A percentile compares a stretch with the other conserved stretches of the same genome.
Evolutionary conservation across 768 basidiomycete genomes (phyloP).

Genomic region (Nidula microcarpa): DNA sequence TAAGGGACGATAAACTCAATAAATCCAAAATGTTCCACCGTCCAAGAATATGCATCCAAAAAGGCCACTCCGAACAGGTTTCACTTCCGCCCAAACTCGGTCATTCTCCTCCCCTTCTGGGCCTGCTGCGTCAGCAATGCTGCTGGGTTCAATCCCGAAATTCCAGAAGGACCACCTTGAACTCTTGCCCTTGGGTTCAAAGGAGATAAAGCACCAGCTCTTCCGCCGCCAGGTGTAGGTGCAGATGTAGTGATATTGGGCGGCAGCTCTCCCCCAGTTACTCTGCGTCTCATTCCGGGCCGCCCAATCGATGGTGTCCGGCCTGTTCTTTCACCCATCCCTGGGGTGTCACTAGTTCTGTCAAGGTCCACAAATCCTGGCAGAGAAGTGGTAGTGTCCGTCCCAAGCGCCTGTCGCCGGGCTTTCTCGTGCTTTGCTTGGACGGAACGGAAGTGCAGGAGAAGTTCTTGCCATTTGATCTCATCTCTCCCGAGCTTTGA

Average conservation of each 20-base stretch:
- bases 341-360: conserved; percentile 25
- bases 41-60: no score
- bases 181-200: conserved; percentile 67
- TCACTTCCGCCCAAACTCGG: not conserved
- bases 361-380: conserved; percentile 45
- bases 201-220: conserved; percentile 58
- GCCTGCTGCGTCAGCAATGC: conserved; percentile 8
- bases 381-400: conserved; percentile 48
- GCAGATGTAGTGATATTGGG: conserved; percentile 12
- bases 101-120: not conserved
- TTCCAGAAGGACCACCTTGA: conserved; percentile 4
- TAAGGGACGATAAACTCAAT: no score
- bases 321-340: conserved; percentile 11
- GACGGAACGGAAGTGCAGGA: conserved; percentile 86
- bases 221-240: conserved; percentile 21
- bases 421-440: conserved; percentile 93
- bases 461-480: conserved; percentile 96
- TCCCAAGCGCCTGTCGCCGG: conserved; percentile 71
- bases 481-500: conserved; percentile 83
- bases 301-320: conserved; percentile 24
- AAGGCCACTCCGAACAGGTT: not conserved
- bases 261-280: conserved; percentile 46
- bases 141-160: conserved; percentile 15
- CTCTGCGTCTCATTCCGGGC: conserved; percentile 57
- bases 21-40: no score